Evolutionary conservation across 2,329 filamentous ascomycete species (phyloP), one percentile per base, ranked within the genome.

Genomic region (Aspergillus vadensis): DNA sequence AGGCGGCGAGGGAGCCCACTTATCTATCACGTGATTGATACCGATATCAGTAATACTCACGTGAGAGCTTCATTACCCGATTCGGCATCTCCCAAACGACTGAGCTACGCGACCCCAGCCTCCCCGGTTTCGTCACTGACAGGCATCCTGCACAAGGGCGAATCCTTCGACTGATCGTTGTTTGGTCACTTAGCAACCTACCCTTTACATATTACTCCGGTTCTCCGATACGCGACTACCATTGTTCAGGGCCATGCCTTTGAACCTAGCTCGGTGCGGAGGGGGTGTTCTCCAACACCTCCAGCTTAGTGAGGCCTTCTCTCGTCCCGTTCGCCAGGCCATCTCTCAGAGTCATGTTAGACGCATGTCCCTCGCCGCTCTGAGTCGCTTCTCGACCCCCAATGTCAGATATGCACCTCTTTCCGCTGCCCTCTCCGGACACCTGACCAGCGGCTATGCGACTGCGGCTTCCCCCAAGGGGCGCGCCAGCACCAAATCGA

Each of bases 381-480:
- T 59, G 30, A 55, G 61, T 41, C 63, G 64, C 47, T 36, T 57
- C n/a, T 38, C 58, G 14, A 66, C 53, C 32, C 59, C 62, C 49
- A 60, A 55, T 38, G 55, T 57, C 53, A 62, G 51, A 38, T 52
- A 50, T 60, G 30, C 62, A 15, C 60, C 60, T 56, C 55, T 64
- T 8, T 30, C 60, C 5, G 59, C 57, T 50, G 56, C 60, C n/a
- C 65, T 68, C 49, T 66, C 68, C 15, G 60, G 66, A 23, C 60
- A 62, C 30, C 64, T 70, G 23, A 68, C 66, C 58, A 62, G 67
- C 58, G 67, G 66, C 36, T 76, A 75, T 66, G 73, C 74, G n/a
- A 73, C 73, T 41, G 61, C 71, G 25, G 70, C 69, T 36, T 67
- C 68, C 39, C 64, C 72, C 14, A 75, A 76, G 63, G 41, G 67